Base-by-base conservation (phyloP, 2,329 filamentous ascomycete genomes). In the Epichloe gansuensis region DNA sequence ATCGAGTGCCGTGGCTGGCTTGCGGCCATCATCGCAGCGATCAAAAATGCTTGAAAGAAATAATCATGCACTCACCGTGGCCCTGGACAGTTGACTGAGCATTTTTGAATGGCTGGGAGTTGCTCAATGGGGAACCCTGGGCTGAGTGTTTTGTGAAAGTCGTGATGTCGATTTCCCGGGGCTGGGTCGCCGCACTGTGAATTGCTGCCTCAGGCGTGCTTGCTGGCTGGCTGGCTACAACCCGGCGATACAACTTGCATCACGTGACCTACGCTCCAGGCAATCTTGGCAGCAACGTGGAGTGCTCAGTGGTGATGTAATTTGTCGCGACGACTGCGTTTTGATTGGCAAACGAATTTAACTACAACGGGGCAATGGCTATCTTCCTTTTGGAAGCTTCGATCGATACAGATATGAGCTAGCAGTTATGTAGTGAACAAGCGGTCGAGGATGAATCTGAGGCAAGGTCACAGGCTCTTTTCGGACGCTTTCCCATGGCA, bases 31-130 rank as follows among this genome's bases (percentile, higher is more conserved):
- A n/a, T 36, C 23, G 43, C 43, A 21, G 31, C 34, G 13, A 15
- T 43, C 31, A 13, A 43, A 21, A 43, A 50, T 15, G 50, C 11
- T 17, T 17, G 21, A 17, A 25, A 50, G 50, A 35, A 39, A 39
- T 13, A 34, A 40, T 23, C n/a, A 31, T 56, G 38, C 50, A 72
- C 76, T 61, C 74, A 81, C 78, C 68, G 77, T 73, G 66, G 69
- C 70, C 70, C 77, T 71, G 64, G 74, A 72, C 56, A 79, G 66
- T 68, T 76, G 74, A 63, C 66, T 68, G 69, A 80, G 70, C 77
- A 81, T 81, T 63, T 63, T 70, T 79, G 71, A 58, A 69, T 65
- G 64, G 59, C 58, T 60, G 63, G 66, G 66, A 59, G 68, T 68
- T 72, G 73, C 70, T 74, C 73, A 72, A 74, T 73, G 70, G 69